Conservation (phyloP, 1,139 yeast species). For the Candida neerlandica region DNA sequence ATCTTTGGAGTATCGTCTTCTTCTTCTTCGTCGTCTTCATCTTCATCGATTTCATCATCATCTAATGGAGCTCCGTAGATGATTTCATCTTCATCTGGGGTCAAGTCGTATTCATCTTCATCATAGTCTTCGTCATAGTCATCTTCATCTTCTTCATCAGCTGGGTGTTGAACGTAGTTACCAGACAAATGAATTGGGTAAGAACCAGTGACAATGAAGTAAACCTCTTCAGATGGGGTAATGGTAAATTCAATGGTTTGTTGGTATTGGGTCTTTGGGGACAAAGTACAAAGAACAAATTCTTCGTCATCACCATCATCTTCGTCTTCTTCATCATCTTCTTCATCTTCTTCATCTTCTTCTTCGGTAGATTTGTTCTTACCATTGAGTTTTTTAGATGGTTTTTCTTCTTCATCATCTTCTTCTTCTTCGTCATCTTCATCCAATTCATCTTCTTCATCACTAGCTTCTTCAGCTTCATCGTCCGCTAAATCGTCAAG, state of each 20-base stretch:
- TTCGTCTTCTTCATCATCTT: constrained; percentile 58
- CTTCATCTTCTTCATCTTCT: constrained; percentile 53
- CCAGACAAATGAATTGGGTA: constrained; percentile 92
- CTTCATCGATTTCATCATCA: constrained; percentile 57
- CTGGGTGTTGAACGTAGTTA: constrained; percentile 95
- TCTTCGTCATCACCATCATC: constrained; percentile 67
- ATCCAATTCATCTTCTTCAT: constrained; percentile 53
- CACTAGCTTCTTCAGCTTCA: constrained; percentile 55
- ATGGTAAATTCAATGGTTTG: constrained; percentile 89
- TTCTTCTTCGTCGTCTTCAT: constrained; percentile 55
- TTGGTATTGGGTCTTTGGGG: constrained; percentile 84
- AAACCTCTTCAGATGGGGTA: constrained; percentile 90
- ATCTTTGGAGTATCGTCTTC: constrained; percentile 19
- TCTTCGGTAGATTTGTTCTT: constrained; percentile 31
- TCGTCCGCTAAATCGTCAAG: constrained; percentile 51
- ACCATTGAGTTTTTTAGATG: constrained; percentile 7
- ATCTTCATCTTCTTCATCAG: constrained; percentile 64
- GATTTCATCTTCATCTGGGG: constrained; percentile 91
- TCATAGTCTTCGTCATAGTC: constrained; percentile 54
- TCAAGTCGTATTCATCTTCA: constrained; percentile 79
- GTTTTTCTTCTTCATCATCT: constrained; percentile 40
- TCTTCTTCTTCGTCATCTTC: constrained; percentile 48
- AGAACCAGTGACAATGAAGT: constrained; percentile 93
- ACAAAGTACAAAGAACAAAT: constrained; percentile 83
- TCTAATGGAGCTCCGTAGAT: constrained; percentile 56